phyloP scores from a whole-genome alignment of 2,329 filamentous ascomycete species.

The Fusarium domesticum region DNA sequence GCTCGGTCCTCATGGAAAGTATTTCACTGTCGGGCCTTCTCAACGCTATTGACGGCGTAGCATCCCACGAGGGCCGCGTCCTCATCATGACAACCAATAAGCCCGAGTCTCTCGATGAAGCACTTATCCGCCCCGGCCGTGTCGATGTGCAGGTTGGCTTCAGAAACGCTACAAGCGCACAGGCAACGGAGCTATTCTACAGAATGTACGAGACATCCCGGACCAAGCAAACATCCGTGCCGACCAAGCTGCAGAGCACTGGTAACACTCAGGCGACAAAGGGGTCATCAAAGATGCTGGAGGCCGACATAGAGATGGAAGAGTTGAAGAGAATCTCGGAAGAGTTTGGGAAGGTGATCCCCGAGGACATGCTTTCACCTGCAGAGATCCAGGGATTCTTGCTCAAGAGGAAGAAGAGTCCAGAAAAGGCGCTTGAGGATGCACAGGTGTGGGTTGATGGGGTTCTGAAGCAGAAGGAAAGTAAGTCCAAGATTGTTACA shows the following conservation, averaged over 20 bases:
- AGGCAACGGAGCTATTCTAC: slow-evolving; percentile 57
- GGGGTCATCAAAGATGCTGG: slow-evolving; percentile 4
- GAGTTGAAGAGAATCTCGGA: slow-evolving; percentile 45
- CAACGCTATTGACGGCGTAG: slow-evolving; percentile 81
- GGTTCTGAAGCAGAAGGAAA: slow-evolving; percentile 48
- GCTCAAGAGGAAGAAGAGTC: slow-evolving; percentile 59
- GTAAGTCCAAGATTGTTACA: slow-evolving; percentile 45
- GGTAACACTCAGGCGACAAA: slow-evolving; percentile 6
- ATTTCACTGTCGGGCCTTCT: slow-evolving; percentile 77
- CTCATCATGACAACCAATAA: slow-evolving; percentile 82
- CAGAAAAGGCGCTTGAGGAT: slow-evolving; percentile 52
- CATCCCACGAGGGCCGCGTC: slow-evolving; percentile 73
- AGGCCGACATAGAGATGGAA: slow-evolving; percentile 32
- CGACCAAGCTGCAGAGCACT: slow-evolving; percentile 6
- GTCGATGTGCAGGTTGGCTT: slow-evolving; percentile 70
- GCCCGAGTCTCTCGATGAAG: slow-evolving; percentile 68
- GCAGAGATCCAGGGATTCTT: slow-evolving; percentile 65
- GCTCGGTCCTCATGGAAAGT: slow-evolving; percentile 33
- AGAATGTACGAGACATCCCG: slow-evolving; percentile 55
- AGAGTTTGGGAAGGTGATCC: slow-evolving; percentile 53
- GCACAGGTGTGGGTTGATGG: slow-evolving; percentile 53
- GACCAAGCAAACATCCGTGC: slow-evolving; percentile 9
- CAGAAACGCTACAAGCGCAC: slow-evolving; percentile 53
- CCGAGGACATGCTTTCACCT: slow-evolving; percentile 51
- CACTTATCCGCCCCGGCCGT: slow-evolving; percentile 69